Evolutionary conservation across 768 basidiomycete species (phyloP), one percentile per base, ranked within the genome.

Genomic region (Rhodotorula babjevae): DNA sequence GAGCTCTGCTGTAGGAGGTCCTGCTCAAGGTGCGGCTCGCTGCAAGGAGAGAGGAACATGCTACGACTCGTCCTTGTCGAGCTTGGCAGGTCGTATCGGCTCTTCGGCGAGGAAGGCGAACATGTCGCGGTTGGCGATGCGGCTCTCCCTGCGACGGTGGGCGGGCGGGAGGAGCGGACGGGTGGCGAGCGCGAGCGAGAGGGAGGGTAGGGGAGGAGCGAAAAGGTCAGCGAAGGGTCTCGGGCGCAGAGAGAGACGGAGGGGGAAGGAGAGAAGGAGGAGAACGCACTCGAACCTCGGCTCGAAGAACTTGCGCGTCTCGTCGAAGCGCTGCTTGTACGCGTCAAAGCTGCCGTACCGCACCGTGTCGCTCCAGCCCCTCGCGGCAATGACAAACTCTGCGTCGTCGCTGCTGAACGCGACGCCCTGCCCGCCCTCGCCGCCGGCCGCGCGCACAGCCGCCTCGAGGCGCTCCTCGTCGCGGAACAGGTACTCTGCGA

Each of bases 361-460:
- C 56, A 98, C 91, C 79, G 92, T 93, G 82, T 97, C 92, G 77
- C 91, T 93, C 95, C 95, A 99, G 7, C 93, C 93, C 44, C 93
- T 84, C 0, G 93, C 92, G 0, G 93, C 94, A 33, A 97, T 83
- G 31, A 93, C 89, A 78, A 98, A 99, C 81, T 97, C 95, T 29
- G 93, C 84, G 80, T 99, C 95, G 75, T 99, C 91, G 1, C 88
- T 52, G 18, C 57, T 61, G 53, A 72, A 72, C 25, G 67, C 66
- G 42, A 68, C 8, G 7, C 71, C 67, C 11, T 15, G 94, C 84
- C 78, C 94, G 90, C 78, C 89, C 87, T 8, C 86, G 86, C 77
- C 95, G 90, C 69, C 86, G 81, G 89, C 90, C 0, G 92, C 89
- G 56, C 87, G 82, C 58, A 97, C 84, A 0, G 94, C 90, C 3